Evolutionary conservation across 2,329 filamentous ascomycete genomes (phyloP).

Genomic region (Boeremia exigua): DNA sequence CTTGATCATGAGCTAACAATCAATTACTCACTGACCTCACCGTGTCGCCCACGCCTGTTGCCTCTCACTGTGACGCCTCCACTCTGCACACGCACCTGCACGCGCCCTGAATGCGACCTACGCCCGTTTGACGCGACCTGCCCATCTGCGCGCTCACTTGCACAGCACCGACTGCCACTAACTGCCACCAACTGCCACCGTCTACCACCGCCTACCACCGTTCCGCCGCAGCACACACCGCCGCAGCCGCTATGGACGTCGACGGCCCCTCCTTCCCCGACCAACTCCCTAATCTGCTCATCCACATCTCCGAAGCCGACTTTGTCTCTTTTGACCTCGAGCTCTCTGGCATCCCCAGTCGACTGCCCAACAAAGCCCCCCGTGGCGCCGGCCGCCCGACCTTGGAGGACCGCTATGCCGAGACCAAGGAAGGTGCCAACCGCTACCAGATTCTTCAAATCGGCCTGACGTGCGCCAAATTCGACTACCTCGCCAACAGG

Average conservation of each 20-base stretch:
- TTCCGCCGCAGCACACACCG: background rate
- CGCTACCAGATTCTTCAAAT: slow-evolving; percentile 70
- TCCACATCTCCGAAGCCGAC: slow-evolving; percentile 62
- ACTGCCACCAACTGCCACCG: too few relatives aligned
- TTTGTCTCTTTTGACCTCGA: slow-evolving; percentile 72
- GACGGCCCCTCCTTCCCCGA: slow-evolving; percentile 57
- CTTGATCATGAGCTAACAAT: slow-evolving; percentile 17
- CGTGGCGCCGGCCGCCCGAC: slow-evolving; percentile 52
- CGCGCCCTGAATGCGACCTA: too few relatives aligned
- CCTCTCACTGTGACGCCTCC: background rate
- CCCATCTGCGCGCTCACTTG: background rate
- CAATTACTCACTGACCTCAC: slow-evolving; percentile 11
- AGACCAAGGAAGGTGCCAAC: slow-evolving; percentile 66
- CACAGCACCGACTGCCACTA: background rate
- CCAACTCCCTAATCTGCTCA: slow-evolving; percentile 62
- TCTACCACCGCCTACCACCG: too few relatives aligned
- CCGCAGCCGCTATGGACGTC: slow-evolving; percentile 61
- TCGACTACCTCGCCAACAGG: slow-evolving; percentile 55
- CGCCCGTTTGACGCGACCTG: too few relatives aligned
- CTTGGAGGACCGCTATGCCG: slow-evolving; percentile 66
- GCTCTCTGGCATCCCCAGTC: slow-evolving; percentile 65
- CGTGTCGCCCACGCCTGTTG: background rate
- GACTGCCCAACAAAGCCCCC: slow-evolving; percentile 47
- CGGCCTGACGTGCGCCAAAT: slow-evolving; percentile 69
- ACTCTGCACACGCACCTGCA: background rate